Evolutionary conservation across 1,139 yeast genomes (phyloP), one percentile per base, ranked within the genome.

Genomic region (Yamadazyma dendronema): DNA sequence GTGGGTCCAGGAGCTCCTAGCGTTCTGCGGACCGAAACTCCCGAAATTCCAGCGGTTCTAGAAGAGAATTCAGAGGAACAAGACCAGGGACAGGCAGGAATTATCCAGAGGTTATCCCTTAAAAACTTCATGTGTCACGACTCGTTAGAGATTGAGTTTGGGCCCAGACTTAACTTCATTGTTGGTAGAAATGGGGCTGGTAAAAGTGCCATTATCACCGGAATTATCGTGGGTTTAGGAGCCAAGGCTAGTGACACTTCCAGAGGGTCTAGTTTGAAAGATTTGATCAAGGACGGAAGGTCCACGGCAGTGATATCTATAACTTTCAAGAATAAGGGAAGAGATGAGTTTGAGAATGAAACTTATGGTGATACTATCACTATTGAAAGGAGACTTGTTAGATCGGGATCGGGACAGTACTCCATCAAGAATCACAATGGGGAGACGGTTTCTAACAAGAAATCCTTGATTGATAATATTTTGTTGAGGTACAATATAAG

Each of bases 181-280:
- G 86, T 89, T 26, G 99, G 99, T 10, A 77, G 86, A 46, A 94
- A 94, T 53, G 99, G 99, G 2, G 83, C 95, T 24, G 99, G 99
- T 23, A 94, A 94, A 55, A 82, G 94, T 59, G 96, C 98, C 1
- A 75, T 94, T 22, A 65, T 94, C 43, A 90, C 97, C 0, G 97
- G 96, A 1, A 80, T 94, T 5, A 81, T 94, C 3, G 84, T 89
- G 10, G 95, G 96, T 5, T 65, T 92, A 8, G 98, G 98, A n/a
- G 96, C 96, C 1, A 85, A 83, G 51, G 97, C 97, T 0, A 72
- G 82, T n/a, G 89, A 81, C 39, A 92, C 98, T 0, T 84, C 84
- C 52, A 74, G 98, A 57, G 97, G 95, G 4, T 67, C 78, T 8
- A 76, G 81, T 7, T 67, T 87, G 31, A 81, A 77, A 48, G 80